These are phyloP conservation scores for Babjeviella inositovora DNA, from an alignment of 805 yeast genomes.

Conservation along the genomic window DNA sequence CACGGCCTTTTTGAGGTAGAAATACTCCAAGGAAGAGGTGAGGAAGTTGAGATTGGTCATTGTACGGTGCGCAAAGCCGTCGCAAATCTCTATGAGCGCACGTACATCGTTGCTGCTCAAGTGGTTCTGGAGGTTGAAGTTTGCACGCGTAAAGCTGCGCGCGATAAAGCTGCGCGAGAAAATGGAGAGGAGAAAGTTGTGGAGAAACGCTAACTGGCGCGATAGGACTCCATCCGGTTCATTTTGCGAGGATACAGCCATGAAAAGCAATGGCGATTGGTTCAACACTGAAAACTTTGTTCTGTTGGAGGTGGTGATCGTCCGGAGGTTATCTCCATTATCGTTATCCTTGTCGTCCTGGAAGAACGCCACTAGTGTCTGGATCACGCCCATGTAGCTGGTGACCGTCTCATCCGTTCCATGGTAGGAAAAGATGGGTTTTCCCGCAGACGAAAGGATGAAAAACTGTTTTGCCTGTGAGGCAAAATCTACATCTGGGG, in stretches of 20 bases:
- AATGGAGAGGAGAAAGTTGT: slow-evolving; percentile 73
- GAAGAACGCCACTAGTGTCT: slow-evolving; percentile 64
- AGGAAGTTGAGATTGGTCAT: slow-evolving; percentile 39
- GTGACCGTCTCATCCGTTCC: slow-evolving; percentile 54
- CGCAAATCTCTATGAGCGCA: too few relatives aligned
- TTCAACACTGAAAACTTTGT: slow-evolving; percentile 42
- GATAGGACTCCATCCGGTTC: slow-evolving; percentile 34
- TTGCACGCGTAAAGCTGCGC: slow-evolving; percentile 52
- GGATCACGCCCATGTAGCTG: slow-evolving; percentile 66
- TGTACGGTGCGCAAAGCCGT: too few relatives aligned
- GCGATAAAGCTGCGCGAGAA: too few relatives aligned
- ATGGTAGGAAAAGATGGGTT: slow-evolving; percentile 69
- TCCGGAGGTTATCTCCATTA: slow-evolving; percentile 19
- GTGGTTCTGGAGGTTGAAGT: slow-evolving; percentile 66
- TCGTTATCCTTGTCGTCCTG: slow-evolving; percentile 19
- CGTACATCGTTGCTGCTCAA: slow-evolving; percentile 66
- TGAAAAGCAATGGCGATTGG: slow-evolving; percentile 54
- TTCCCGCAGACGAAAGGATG: slow-evolving; percentile 72
- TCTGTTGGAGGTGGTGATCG: slow-evolving; percentile 34
- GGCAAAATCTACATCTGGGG: too few relatives aligned
- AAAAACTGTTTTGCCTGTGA: slow-evolving; percentile 81
- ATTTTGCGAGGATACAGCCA: slow-evolving; percentile 45
- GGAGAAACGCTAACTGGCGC: slow-evolving; percentile 55
- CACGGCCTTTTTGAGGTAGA: slow-evolving; percentile 37
- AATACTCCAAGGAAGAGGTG: slow-evolving; percentile 50